Base-by-base conservation (phyloP, 805 yeast genomes). In the Suhomyces sp. region DNA sequence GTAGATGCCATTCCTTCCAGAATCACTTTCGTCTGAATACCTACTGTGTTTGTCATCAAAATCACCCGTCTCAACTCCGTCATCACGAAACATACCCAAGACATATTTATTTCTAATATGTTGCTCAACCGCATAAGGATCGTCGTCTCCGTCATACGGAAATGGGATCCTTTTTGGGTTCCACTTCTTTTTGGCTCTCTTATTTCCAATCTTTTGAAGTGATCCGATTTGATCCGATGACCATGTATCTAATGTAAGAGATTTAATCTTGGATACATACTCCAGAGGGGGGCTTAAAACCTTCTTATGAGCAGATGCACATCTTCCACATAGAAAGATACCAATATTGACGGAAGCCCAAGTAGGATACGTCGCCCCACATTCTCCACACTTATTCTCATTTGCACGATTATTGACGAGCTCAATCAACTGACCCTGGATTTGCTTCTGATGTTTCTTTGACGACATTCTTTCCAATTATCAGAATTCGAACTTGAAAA, bases 161-260 rank as follows among this genome's bases (percentile, higher is more conserved):
- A 86, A 87, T 0, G 90, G 89, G 22, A 73, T 82, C 47, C 75
- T 72, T 56, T 79, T 79, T 2, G 87, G 80, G 62, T 89, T 89
- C 94, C 96, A 89, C 41, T 78, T 63, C 35, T 71, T 66, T 51
- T 71, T 77, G 47, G 87, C 84, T 56, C 73, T 76, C 60, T 76
- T 82, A 66, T 89, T 89, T 7, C 96, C 96, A 48, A 77, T 76
- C 48, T 66, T 59, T 48, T 72, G 60, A 50, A 72, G 60, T 33
- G 54, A 46, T 20, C 77, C 81, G 25, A 89, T 58, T 61, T 89
- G 89, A 6, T 72, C 73, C 4, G 65, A 65, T 0, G 76, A 58
- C 96, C 96, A 89, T 3, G 73, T 68, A 58, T 89, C 96, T 63
- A 86, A 73, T 4, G 91, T 83, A 49, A 89, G 71, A 0, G 92